Conservation (phyloP, 2,329 filamentous ascomycete genomes). For the Ophiostoma piceae region DNA sequence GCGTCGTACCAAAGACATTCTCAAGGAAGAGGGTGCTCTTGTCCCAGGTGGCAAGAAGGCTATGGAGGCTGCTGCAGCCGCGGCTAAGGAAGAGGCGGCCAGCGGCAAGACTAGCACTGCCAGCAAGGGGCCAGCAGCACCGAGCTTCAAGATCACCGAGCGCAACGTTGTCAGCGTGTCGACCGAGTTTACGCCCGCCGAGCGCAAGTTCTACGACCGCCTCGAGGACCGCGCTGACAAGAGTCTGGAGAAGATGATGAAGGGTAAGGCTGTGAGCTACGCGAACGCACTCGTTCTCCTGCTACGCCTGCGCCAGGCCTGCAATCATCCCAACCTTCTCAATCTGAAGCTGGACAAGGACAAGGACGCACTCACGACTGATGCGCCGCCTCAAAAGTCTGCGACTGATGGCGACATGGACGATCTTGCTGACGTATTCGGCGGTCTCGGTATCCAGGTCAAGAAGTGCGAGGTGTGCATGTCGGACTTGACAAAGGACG, state of each 20-base stretch:
- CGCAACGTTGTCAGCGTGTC: constrained; percentile 79
- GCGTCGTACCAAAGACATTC: constrained; percentile 93
- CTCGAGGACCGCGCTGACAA: constrained; percentile 80
- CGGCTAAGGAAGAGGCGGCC: constrained; percentile 24
- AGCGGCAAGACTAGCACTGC: neutral
- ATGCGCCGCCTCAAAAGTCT: constrained; percentile 44
- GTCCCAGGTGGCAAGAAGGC: constrained; percentile 65
- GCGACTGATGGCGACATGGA: constrained; percentile 63
- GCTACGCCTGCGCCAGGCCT: constrained; percentile 84
- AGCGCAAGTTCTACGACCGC: constrained; percentile 79
- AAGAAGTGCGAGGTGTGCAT: constrained; percentile 84
- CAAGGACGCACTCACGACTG: constrained; percentile 72
- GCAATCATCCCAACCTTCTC: constrained; percentile 87
- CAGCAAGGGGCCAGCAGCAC: constrained; percentile 37
- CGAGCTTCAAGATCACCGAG: constrained; percentile 84
- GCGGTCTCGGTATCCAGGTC: constrained; percentile 69
- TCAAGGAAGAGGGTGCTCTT: constrained; percentile 79
- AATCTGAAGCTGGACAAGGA: constrained; percentile 82
- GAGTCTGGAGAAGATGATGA: constrained; percentile 85
- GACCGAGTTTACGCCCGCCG: constrained; percentile 70
- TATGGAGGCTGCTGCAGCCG: constrained; percentile 37
- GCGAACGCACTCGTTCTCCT: constrained; percentile 89
- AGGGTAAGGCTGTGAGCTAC: constrained; percentile 69
- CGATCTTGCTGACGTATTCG: constrained; percentile 78
- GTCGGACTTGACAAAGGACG: constrained; percentile 55